Conservation (phyloP, 2,329 filamentous ascomycete genomes). For the Pseudogymnoascus sp. region DNA sequence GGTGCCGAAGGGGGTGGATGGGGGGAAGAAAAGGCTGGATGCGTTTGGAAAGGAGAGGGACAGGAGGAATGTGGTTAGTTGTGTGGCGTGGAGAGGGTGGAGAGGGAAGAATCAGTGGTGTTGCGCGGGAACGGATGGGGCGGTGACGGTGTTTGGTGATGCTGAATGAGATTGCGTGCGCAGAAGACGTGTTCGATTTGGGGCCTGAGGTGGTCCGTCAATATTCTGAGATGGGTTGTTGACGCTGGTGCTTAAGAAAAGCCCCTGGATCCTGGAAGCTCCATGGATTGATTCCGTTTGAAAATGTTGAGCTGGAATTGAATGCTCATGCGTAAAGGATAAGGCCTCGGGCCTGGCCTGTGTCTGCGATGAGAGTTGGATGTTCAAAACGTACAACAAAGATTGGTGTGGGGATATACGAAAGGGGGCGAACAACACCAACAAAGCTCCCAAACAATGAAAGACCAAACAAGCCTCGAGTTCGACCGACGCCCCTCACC, state of each 20-base stretch:
- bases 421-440: not conserved
- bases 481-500: not conserved
- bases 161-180: not conserved
- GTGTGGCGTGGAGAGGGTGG: constrained; percentile 54
- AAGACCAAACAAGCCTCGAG: not conserved
- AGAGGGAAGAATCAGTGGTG: constrained; percentile 60
- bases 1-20: constrained; percentile 30
- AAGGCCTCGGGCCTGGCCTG: not conserved
- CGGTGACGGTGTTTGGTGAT: constrained; percentile 56
- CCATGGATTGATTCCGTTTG: not conserved
- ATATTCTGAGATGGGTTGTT: not conserved
- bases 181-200: not conserved
- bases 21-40: constrained; percentile 45
- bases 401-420: not conserved
- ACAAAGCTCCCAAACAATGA: not conserved
- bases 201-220: not conserved
- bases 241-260: not conserved
- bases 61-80: constrained; percentile 53
- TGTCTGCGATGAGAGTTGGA: not conserved
- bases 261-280: not conserved
- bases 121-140: constrained; percentile 56
- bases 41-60: constrained; percentile 54
- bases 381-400: not conserved
- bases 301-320: not conserved
- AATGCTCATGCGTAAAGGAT: not conserved